A percentile compares a stretch with the other conserved stretches of the same genome.
phyloP scores from a whole-genome alignment of 108 stramenopile genomes.

The Nannochloropsis oceanica region DNA sequence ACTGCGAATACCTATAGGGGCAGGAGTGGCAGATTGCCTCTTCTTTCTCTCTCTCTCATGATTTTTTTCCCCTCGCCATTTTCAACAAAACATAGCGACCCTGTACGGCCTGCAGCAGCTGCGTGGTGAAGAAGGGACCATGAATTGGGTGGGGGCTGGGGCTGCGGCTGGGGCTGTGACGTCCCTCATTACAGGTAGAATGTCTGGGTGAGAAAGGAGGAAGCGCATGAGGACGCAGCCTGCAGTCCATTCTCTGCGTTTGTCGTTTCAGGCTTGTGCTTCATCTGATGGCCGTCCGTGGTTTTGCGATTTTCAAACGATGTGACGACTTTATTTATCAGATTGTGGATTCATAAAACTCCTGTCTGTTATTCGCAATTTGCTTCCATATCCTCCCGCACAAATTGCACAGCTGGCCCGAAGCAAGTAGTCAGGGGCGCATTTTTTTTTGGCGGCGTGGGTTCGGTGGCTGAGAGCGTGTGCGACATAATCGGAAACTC shows the following conservation, averaged over 20 bases:
- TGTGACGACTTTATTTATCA: no score
- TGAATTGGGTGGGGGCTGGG: not conserved
- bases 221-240: no score
- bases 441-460: not conserved
- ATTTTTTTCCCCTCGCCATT: not conserved
- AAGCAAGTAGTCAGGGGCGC: not conserved
- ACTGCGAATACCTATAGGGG: not conserved
- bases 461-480: not conserved
- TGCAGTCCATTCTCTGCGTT: no score
- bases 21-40: no score
- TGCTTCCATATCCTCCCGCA: no score
- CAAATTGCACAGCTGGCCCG: not conserved
- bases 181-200: not conserved
- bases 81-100: not conserved
- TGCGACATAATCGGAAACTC: not conserved
- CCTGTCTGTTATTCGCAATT: no score
- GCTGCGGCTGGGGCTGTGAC: not conserved
- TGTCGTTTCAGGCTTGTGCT: no score
- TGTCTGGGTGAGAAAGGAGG: not conserved
- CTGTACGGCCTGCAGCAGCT: not conserved
- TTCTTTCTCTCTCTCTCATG: no score
- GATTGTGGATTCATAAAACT: no score
- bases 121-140: not conserved
- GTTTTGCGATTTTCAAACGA: no score
- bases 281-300: no score